Evolutionary conservation across 345 rosid species (phyloP), one percentile per base, ranked within the genome.

Genomic region (Hibiscus trionum): DNA sequence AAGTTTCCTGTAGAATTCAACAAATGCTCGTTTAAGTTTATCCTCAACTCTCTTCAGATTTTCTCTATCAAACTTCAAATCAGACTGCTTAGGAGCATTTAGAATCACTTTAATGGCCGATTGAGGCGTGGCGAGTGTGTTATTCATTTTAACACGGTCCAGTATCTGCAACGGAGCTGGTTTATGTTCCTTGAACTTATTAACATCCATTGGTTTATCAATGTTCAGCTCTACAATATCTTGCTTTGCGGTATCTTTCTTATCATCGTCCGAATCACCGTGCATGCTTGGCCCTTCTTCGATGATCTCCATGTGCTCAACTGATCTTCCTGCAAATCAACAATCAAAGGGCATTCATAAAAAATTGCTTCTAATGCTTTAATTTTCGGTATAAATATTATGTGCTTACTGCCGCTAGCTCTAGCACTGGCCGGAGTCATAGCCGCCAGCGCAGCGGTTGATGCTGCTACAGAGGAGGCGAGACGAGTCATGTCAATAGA

Each of bases 281-380:
- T 83, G 85, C 66, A 21, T 50, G 74, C 86, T 50, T 15, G 55
- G 55, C 17, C 55, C 55, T 50, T 50, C 17, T 50, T 50, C 55
- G 55, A 15, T 50, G 5, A 66, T 76, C 5, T 90, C 91, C 88
- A 86, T 75, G 47, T 62, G 87, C 17, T 75, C 82, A 37, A 50
- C 77, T 76, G 53, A 50, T 50, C 84, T 82, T 81, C 74, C 90
- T 89, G 83, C 73, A 77, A 26, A 56, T 31, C 46, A 58, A 72
- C 42, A 67, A 10, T 10, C 21, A 61, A 9, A 9, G 12, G 55
- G 19, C 16, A 33, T 33, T 15, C 44, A 61, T 61, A 11, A 61
- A 61, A 61, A 42, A 1, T 16, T 61, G 4, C 42, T 60, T 16
- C 17, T 37, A 19, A 14, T 11, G 64, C 33, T 60, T 14, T 60